A percentile compares a stretch with the other conserved stretches of the same genome.
Conservation (phyloP, 805 yeast species). For the Ogataea minuta region DNA sequence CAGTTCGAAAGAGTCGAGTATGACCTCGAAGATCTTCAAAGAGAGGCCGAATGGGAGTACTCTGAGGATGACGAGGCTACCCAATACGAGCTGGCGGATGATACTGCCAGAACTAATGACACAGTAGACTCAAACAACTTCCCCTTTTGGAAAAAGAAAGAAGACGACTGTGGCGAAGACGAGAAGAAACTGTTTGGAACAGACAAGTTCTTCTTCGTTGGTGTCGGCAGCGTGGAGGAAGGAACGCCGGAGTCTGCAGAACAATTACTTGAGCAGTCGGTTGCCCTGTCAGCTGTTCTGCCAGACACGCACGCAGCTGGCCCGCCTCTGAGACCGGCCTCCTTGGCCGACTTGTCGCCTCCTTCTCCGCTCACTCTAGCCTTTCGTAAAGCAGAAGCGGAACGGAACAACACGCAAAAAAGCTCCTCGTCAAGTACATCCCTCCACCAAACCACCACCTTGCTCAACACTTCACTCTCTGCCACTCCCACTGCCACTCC, state of each 20-base stretch:
- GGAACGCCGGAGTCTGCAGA: too few relatives aligned
- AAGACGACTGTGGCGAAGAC: conserved; percentile 20
- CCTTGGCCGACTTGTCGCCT: too few relatives aligned
- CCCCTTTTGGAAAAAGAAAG: conserved; percentile 14
- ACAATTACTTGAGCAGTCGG: not conserved
- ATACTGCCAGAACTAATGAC: not conserved
- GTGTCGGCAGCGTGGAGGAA: conserved; percentile 25
- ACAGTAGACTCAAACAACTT: conserved; percentile 9
- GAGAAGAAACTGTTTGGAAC: conserved; percentile 22
- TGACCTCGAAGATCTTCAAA: conserved; percentile 3
- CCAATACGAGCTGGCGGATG: not conserved
- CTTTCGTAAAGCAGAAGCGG: too few relatives aligned
- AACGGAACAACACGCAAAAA: too few relatives aligned
- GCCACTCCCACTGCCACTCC: not conserved
- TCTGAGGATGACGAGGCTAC: not conserved
- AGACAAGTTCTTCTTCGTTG: conserved; percentile 29
- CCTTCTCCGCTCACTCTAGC: too few relatives aligned
- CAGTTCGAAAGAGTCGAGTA: not conserved
- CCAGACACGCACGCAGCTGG: too few relatives aligned
- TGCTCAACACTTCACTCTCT: not conserved
- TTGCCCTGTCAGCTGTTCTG: too few relatives aligned
- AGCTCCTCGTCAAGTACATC: not conserved
- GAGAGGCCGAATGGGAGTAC: conserved; percentile 6
- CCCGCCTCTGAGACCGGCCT: too few relatives aligned
- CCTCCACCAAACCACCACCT: not conserved